Conservation (phyloP, 2,329 filamentous ascomycete species). For the Cercospora sojina region DNA sequence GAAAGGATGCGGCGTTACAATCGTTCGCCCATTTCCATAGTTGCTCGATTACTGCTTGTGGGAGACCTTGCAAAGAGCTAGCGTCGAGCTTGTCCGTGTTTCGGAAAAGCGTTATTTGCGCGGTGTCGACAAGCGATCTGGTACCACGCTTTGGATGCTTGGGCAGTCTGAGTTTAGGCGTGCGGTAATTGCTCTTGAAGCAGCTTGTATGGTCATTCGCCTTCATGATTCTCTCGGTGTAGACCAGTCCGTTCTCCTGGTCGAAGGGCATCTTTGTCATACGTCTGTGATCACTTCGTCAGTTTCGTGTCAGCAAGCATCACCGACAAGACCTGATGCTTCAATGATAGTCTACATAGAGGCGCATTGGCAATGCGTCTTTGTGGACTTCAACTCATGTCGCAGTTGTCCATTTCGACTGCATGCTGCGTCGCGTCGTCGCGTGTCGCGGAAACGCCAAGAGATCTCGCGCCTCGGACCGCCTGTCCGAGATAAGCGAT, state of each 20-base stretch:
- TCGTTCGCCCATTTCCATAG: slow-evolving; percentile 21
- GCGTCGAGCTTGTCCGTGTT: slow-evolving; percentile 21
- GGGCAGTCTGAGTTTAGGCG: background rate
- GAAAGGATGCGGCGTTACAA: background rate
- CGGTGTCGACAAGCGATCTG: slow-evolving; percentile 17
- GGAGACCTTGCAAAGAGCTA: slow-evolving; percentile 20
- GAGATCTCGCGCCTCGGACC: background rate
- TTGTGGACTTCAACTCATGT: background rate
- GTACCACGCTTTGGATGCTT: background rate
- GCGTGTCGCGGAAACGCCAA: background rate
- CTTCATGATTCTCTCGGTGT: slow-evolving; percentile 16
- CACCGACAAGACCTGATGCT: background rate
- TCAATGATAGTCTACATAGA: background rate
- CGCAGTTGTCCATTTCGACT: background rate
- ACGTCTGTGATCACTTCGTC: background rate
- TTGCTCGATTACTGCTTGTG: slow-evolving; percentile 10
- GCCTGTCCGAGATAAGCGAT: background rate
- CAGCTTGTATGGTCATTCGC: background rate
- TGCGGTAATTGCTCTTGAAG: background rate
- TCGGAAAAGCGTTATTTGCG: slow-evolving; percentile 18
- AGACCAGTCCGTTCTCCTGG: slow-evolving; percentile 26
- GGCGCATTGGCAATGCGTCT: background rate
- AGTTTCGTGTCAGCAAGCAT: background rate
- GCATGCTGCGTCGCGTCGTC: background rate
- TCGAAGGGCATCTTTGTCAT: slow-evolving; percentile 21